phyloP scores from a whole-genome alignment of 2,329 filamentous ascomycete genomes.

The Stagonosporopsis chrysanthemi region DNA sequence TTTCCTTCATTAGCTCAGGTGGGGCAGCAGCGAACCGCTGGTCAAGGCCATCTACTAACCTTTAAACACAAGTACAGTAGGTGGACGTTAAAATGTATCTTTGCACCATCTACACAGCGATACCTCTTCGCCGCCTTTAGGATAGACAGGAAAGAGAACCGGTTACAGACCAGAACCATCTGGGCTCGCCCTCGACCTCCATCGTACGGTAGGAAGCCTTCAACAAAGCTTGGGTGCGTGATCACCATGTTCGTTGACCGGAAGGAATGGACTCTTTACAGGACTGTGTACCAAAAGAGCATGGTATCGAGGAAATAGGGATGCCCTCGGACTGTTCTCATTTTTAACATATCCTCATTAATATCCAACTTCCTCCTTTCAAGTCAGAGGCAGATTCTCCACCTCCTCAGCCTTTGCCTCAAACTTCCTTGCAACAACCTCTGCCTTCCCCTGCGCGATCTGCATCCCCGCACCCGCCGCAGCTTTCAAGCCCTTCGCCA shows the following conservation, averaged over 20 bases:
- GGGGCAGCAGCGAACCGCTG: neutral
- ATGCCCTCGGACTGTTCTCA: too few relatives aligned
- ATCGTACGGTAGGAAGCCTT: too few relatives aligned
- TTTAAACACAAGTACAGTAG: neutral
- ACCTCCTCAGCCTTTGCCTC: constrained; percentile 12
- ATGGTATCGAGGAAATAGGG: too few relatives aligned
- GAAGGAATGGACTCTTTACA: too few relatives aligned
- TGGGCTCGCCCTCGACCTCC: too few relatives aligned
- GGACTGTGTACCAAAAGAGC: too few relatives aligned
- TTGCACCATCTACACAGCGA: too few relatives aligned
- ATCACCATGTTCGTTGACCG: too few relatives aligned
- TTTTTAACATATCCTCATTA: neutral
- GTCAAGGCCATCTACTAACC: neutral
- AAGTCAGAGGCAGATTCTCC: neutral
- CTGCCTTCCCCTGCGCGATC: constrained; percentile 31
- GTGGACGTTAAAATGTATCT: neutral
- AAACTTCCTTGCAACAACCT: constrained; percentile 22
- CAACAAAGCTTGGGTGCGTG: too few relatives aligned
- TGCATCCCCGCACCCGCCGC: constrained; percentile 36
- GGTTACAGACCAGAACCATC: too few relatives aligned
- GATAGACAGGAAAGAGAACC: too few relatives aligned
- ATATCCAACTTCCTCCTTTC: neutral
- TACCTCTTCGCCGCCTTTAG: too few relatives aligned
- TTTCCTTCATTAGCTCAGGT: neutral
- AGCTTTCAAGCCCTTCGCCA: constrained; percentile 41